phyloP scores from a whole-genome alignment of 2,329 filamentous ascomycete species.

The Xylaria sp. region DNA sequence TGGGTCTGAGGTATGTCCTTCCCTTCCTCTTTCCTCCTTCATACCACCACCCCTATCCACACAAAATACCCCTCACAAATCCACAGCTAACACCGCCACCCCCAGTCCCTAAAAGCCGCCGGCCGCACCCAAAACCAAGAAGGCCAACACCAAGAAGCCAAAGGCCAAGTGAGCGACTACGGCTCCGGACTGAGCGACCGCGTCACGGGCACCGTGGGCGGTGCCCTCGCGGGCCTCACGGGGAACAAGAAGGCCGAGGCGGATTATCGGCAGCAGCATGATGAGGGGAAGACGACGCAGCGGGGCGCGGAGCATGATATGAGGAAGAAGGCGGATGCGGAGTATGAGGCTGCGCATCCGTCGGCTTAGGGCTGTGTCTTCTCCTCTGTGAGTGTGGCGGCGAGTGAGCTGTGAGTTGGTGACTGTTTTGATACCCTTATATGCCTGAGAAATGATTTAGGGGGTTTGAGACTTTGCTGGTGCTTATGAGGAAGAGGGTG shows the following conservation, averaged over 20 bases:
- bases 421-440: too few species aligned
- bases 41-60: not conserved
- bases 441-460: too few species aligned
- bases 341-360: conserved; percentile 22
- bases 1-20: conserved; percentile 58
- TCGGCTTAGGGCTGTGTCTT: conserved; percentile 3
- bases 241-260: conserved; percentile 63
- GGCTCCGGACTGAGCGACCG: conserved; percentile 62
- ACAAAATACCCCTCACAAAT: too few species aligned
- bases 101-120: conserved; percentile 60
- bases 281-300: conserved; percentile 77
- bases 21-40: not conserved
- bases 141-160: conserved; percentile 76
- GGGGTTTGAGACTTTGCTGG: too few species aligned
- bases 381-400: conserved; percentile 1
- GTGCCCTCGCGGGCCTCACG: conserved; percentile 64
- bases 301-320: conserved; percentile 78
- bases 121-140: conserved; percentile 74
- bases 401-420: conserved; percentile 4
- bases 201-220: conserved; percentile 65
- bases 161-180: conserved; percentile 73
- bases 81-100: not conserved
- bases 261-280: conserved; percentile 65
- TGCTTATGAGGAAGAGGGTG: too few species aligned
- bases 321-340: conserved; percentile 60